A percentile compares a stretch with the other conserved stretches of the same genome.
phyloP scores from a whole-genome alignment of 2,329 filamentous ascomycete species.

The Ciborinia camelliae region DNA sequence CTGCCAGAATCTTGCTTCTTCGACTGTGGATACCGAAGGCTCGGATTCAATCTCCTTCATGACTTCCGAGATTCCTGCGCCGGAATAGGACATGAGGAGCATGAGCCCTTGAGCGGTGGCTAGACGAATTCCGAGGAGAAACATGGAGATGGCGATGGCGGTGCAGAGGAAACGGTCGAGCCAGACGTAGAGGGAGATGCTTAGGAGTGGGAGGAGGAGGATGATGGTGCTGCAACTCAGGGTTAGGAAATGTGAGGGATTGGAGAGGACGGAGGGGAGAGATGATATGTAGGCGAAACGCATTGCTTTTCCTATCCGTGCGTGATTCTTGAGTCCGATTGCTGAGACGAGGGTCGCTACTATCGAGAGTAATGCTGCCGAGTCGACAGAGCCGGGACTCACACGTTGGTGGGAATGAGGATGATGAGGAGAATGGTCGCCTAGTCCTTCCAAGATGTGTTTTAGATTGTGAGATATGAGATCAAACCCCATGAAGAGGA shows the following conservation, averaged over 20 bases:
- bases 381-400: constrained; percentile 72
- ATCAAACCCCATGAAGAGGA: constrained; percentile 97
- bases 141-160: constrained; percentile 83
- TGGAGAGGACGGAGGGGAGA: constrained; percentile 82
- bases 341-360: constrained; percentile 80
- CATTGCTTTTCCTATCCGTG: constrained; percentile 88
- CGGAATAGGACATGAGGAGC: constrained; percentile 84
- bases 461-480: constrained; percentile 91
- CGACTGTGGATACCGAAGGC: constrained; percentile 69
- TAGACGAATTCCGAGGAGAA: constrained; percentile 76
- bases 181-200: constrained; percentile 75
- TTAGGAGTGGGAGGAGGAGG: constrained; percentile 76
- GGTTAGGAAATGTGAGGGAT: constrained; percentile 92
- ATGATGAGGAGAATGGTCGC: constrained; percentile 71
- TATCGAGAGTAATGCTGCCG: constrained; percentile 78
- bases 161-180: constrained; percentile 80
- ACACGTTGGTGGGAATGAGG: constrained; percentile 64
- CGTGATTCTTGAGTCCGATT: constrained; percentile 83
- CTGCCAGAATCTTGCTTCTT: constrained; percentile 97
- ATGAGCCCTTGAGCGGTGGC: constrained; percentile 86
- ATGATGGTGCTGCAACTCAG: constrained; percentile 80
- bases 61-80: constrained; percentile 51
- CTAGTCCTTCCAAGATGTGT: constrained; percentile 75
- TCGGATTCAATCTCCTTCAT: constrained; percentile 82
- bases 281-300: constrained; percentile 77